Conservation (phyloP, 257 asterid genomes). For the Nicotiana obtusifolia region DNA sequence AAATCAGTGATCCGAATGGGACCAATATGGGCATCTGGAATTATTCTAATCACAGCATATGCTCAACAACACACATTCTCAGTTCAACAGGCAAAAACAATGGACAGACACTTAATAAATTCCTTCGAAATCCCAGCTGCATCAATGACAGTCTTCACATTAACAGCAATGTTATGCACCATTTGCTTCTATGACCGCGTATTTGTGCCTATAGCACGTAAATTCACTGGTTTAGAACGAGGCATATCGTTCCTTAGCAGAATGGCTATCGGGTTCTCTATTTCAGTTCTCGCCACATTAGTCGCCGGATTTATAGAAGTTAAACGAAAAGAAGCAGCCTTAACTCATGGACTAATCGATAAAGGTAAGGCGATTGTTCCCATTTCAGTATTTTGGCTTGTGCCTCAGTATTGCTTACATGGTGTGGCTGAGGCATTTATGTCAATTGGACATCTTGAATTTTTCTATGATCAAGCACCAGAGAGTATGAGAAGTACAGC, state of each 20-base stretch:
- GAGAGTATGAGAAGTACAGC: constrained; percentile 90
- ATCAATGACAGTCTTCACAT: constrained; percentile 70
- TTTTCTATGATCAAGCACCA: constrained; percentile 83
- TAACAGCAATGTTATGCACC: constrained; percentile 58
- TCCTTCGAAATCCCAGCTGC: constrained; percentile 73
- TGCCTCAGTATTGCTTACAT: constrained; percentile 66
- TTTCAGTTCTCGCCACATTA: constrained; percentile 56
- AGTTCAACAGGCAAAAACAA: constrained; percentile 74
- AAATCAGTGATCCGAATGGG: constrained; percentile 77
- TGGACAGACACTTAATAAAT: constrained; percentile 58
- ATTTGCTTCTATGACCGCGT: constrained; percentile 57
- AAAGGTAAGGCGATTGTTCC: constrained; percentile 38
- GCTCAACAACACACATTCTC: constrained; percentile 84
- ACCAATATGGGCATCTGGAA: constrained; percentile 96
- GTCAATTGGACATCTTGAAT: constrained; percentile 81
- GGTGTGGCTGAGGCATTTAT: constrained; percentile 84
- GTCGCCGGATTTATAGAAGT: constrained; percentile 64
- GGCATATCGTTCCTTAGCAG: constrained; percentile 68
- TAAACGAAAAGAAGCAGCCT: constrained; percentile 48
- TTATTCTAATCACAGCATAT: constrained; percentile 62
- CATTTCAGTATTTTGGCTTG: constrained; percentile 64
- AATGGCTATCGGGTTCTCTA: constrained; percentile 62
- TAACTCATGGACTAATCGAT: constrained; percentile 37
- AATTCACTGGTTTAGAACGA: constrained; percentile 61
- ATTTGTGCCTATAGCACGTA: constrained; percentile 54